phyloP scores from a whole-genome alignment of 176 grass and related monocot genomes.

The Juncus inflexus region DNA sequence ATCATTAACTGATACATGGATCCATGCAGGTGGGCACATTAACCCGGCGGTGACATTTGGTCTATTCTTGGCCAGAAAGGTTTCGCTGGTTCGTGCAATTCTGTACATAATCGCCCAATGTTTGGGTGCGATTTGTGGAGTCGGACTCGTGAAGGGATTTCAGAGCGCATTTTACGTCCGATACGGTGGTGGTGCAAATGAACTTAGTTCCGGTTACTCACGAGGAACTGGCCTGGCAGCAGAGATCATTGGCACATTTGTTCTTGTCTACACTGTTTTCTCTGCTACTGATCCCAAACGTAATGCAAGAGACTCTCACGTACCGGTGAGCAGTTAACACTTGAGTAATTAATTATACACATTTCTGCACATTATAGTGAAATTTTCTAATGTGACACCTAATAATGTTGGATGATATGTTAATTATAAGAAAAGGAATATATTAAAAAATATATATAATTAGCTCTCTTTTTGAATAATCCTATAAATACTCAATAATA shows the following conservation, averaged over 20 bases:
- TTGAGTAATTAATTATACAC: no score
- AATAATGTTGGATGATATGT: no score
- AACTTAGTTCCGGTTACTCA: slow-evolving; percentile 55
- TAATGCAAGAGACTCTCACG: slow-evolving; percentile 69
- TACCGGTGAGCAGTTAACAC: slow-evolving; percentile 48
- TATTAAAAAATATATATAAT: no score
- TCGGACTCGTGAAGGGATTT: slow-evolving; percentile 76
- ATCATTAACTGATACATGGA: no score
- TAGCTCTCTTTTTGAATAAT: no score
- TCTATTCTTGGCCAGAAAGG: slow-evolving; percentile 76
- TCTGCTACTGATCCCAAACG: slow-evolving; percentile 90
- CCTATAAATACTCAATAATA: no score
- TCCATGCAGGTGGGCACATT: slow-evolving; percentile 69
- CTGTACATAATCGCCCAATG: slow-evolving; percentile 87
- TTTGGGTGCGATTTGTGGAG: slow-evolving; percentile 81
- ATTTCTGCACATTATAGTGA: no score
- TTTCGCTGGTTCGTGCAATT: slow-evolving; percentile 65
- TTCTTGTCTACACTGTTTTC: slow-evolving; percentile 97
- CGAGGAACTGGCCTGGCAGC: slow-evolving; percentile 75
- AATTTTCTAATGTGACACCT: no score
- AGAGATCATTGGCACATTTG: slow-evolving; percentile 97
- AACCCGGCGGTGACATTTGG: slow-evolving; percentile 94
- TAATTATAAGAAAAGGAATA: no score
- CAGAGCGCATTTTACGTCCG: slow-evolving; percentile 47
- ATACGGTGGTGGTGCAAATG: slow-evolving; percentile 81